Conservation (phyloP, 441 rosid species). For the Erodium texanum region DNA sequence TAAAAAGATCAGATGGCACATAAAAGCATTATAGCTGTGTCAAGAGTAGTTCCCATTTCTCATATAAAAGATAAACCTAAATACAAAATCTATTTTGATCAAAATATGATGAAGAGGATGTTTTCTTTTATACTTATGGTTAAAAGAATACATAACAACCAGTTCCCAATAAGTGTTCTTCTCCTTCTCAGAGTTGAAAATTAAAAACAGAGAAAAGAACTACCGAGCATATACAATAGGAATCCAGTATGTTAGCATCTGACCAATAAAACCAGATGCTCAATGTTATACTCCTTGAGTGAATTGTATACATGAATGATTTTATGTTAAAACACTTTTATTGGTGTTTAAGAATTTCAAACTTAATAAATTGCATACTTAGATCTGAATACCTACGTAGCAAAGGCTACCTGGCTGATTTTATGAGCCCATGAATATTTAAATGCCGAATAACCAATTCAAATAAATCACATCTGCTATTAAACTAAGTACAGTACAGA, state of each 20-base stretch:
- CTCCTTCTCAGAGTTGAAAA: conserved; percentile 2
- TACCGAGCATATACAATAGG: neutral
- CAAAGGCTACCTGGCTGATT: neutral
- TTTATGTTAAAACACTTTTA: neutral
- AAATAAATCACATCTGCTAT: neutral
- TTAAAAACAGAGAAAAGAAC: neutral
- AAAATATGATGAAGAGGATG: too few species aligned
- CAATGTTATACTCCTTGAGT: neutral
- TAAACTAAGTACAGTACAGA: neutral
- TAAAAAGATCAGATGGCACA: too few species aligned
- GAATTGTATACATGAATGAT: neutral
- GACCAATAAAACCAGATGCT: neutral
- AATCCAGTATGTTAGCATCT: neutral
- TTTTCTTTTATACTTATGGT: neutral
- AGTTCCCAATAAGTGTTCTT: neutral
- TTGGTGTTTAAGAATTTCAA: conserved; percentile 1
- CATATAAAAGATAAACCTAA: too few species aligned
- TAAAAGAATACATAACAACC: neutral
- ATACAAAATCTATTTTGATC: too few species aligned
- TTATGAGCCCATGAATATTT: neutral
- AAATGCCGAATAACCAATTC: neutral
- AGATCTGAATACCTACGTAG: neutral
- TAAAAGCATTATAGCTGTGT: too few species aligned
- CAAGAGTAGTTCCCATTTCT: too few species aligned
- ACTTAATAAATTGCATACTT: neutral